Conservation (phyloP, 2,329 filamentous ascomycete genomes). For the Apiospora rasikravindrae region DNA sequence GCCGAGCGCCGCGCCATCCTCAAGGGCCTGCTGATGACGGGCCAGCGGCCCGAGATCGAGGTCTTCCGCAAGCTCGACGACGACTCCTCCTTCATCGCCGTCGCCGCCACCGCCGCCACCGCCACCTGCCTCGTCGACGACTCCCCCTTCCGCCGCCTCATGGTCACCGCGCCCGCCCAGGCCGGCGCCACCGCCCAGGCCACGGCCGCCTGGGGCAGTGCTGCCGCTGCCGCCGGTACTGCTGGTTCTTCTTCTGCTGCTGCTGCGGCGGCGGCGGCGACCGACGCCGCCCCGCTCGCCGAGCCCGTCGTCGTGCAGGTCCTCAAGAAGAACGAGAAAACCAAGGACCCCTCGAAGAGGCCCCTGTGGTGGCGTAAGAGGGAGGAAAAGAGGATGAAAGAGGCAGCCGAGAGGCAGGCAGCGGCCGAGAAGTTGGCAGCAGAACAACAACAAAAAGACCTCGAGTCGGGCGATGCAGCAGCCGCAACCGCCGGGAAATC, state of each 20-base stretch:
- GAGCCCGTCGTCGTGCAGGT: conserved; percentile 31
- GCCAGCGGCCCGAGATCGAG: conserved; percentile 47
- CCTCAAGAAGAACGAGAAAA: not conserved
- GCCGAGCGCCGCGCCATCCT: conserved; percentile 61
- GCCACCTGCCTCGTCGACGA: conserved; percentile 46
- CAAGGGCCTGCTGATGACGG: conserved; percentile 55
- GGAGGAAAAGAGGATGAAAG: not conserved
- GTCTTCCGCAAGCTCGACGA: conserved; percentile 57
- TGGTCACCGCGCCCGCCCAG: conserved; percentile 35
- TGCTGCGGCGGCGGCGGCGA: conserved; percentile 9
- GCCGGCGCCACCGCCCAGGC: conserved; percentile 22
- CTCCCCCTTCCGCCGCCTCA: conserved; percentile 55
- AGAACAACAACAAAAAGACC: not conserved
- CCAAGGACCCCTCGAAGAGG: not conserved
- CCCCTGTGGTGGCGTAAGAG: not conserved
- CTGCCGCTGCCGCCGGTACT: conserved; percentile 15
- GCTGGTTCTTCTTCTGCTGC: no score
- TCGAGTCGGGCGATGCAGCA: not conserved
- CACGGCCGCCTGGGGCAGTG: conserved; percentile 31
- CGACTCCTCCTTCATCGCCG: conserved; percentile 54
- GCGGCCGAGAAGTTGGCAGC: not conserved
- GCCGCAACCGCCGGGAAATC: not conserved
- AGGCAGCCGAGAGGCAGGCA: not conserved
- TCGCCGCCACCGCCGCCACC: conserved; percentile 48
- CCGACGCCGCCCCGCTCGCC: conserved; percentile 36